A percentile compares a stretch with the other conserved stretches of the same genome.
Conservation (phyloP, 257 asterid genomes). For the Solanum piurae region DNA sequence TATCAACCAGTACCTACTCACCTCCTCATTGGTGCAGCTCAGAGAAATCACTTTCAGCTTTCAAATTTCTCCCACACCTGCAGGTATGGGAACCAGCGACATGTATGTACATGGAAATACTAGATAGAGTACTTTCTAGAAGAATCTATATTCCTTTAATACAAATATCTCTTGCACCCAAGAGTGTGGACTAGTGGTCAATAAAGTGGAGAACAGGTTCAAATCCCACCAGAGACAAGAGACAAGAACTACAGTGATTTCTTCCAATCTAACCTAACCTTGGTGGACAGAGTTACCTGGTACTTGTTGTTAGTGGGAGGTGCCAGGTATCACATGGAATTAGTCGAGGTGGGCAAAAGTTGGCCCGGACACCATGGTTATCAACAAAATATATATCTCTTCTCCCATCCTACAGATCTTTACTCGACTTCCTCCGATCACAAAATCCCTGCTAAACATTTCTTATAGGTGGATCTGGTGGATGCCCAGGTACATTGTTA, state of each 20-base stretch:
- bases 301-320: neutral
- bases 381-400: neutral
- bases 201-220: neutral
- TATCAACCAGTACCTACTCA: neutral
- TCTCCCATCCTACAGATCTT: neutral
- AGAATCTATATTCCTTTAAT: neutral
- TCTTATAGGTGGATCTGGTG: neutral
- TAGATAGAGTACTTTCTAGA: neutral
- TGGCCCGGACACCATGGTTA: neutral
- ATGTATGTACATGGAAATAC: neutral
- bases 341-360: neutral
- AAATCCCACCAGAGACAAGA: neutral
- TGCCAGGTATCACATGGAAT: neutral
- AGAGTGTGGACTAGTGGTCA: neutral
- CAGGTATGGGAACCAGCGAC: neutral
- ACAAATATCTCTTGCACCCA: neutral
- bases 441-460: neutral
- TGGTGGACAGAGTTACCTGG: neutral
- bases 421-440: neutral
- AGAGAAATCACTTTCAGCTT: neutral
- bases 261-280: neutral
- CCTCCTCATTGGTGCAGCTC: neutral
- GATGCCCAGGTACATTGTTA: neutral
- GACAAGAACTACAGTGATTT: neutral
- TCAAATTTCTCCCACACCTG: neutral